Evolutionary conservation across 2,329 filamentous ascomycete species (phyloP), one percentile per base, ranked within the genome.

Genomic region (Aspergillus tubingensis): DNA sequence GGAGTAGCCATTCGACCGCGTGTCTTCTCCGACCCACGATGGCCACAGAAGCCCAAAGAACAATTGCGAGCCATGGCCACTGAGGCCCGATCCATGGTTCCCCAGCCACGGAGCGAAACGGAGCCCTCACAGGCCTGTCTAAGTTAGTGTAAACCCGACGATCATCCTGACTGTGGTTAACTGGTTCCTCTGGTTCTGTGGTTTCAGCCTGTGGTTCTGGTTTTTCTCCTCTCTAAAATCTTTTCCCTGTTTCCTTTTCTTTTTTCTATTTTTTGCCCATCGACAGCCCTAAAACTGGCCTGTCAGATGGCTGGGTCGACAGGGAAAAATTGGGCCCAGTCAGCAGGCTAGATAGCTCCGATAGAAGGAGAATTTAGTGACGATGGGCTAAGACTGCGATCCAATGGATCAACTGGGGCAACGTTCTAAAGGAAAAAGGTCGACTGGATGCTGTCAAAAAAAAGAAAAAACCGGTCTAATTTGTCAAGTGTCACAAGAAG

Each of bases 11-110:
- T 32, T 55, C 53, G 41, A 55, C 39, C 39, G 53, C 43, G 53
- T 47, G 39, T 38, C 53, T 55, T 55, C 53, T 55, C 53, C 39
- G 53, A 44, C 53, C 53, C 41, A 55, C 25, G 39, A 55, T 55
- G 39, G 30, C 13, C 39, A 44, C 8, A 44, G 53, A 55, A 55
- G 53, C 39, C 53, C 53, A 55, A 44, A 55, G 39, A 47, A 55
- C 53, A 55, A 55, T 13, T 30, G 13, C 38, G 53, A 54, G 25
- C 53, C 53, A 25, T 55, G 53, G 41, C 39, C 15, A 53, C 32
- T 32, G 38, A 55, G 23, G 23, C 19, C 39, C 39, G 41, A 47
- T 43, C 53, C 53, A 55, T 55, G 53, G 41, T 44, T 55, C 17
- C 15, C 15, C 30, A 25, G 19, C 53, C 23, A 32, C n/a, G 39